Percentiles rank a stretch among this genome's conserved stretches.
Conservation (phyloP, 1,139 yeast species). For the Diutina catenulata region DNA sequence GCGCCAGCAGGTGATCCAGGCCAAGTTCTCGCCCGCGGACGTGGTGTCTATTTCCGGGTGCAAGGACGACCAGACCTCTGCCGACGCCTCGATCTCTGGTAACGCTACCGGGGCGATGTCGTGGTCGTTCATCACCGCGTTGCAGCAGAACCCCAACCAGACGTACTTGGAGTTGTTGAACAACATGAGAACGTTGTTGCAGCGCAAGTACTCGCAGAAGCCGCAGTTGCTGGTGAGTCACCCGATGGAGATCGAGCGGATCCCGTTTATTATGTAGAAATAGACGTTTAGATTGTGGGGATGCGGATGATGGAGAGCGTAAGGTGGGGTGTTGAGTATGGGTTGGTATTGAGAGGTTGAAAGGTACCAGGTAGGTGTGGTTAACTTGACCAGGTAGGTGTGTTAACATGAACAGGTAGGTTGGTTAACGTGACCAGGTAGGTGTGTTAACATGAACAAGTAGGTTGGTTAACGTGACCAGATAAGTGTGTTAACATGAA, state of each 20-base stretch:
- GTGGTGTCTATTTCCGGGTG: constrained; percentile 82
- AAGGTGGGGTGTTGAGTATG: no score
- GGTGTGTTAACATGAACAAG: no score
- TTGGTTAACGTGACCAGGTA: no score
- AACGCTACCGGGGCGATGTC: constrained; percentile 90
- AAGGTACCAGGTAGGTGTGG: no score
- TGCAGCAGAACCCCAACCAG: constrained; percentile 59
- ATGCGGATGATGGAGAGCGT: no score
- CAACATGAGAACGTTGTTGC: constrained; percentile 62
- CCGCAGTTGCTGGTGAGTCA: constrained; percentile 83
- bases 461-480: no score
- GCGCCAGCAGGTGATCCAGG: constrained; percentile 22
- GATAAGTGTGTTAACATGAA: no score
- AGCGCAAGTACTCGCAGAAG: constrained; percentile 67
- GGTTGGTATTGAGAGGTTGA: no score
- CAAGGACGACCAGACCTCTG: constrained; percentile 72
- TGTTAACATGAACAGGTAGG: no score
- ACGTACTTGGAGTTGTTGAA: constrained; percentile 68
- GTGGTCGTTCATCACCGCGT: constrained; percentile 70
- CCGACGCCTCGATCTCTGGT: constrained; percentile 76
- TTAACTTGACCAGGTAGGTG: no score
- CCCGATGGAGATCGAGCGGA: constrained; percentile 72
- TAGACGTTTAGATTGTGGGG: no score
- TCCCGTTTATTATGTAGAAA: constrained; percentile 40
- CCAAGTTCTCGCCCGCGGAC: constrained; percentile 81